These are phyloP conservation scores for Penicillium palitans DNA, from an alignment of 2,329 filamentous ascomycete genomes.

Conservation along the genomic window DNA sequence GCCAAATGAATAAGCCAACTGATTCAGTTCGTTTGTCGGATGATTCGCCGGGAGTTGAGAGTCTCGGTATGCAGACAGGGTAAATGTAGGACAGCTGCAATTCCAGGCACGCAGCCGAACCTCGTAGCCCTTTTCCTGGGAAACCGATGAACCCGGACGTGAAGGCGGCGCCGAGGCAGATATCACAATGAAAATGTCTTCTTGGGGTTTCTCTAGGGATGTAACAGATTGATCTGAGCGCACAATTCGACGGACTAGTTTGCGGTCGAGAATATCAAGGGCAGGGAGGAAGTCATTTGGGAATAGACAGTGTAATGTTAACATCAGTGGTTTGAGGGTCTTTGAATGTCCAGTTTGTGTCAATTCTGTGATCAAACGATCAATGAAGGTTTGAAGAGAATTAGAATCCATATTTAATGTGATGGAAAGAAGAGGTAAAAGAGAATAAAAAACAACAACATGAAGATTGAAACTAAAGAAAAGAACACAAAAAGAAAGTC, in stretches of 20 bases:
- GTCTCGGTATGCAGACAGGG: slow-evolving; percentile 66
- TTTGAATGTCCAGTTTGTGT: slow-evolving; percentile 23
- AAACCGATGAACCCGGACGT: slow-evolving; percentile 17
- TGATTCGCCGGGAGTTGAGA: slow-evolving; percentile 20
- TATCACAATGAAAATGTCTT: slow-evolving; percentile 62
- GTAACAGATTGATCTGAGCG: slow-evolving; percentile 1
- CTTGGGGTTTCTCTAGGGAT: not conserved
- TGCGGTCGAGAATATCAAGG: slow-evolving; percentile 80
- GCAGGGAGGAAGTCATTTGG: slow-evolving; percentile 79
- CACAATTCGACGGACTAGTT: slow-evolving; percentile 62
- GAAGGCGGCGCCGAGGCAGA: slow-evolving; percentile 52
- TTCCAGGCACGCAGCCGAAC: slow-evolving; percentile 78
- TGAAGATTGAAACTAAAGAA: not conserved
- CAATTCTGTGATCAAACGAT: slow-evolving; percentile 27
- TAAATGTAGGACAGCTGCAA: slow-evolving; percentile 85
- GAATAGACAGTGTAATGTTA: slow-evolving; percentile 82
- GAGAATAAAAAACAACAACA: too few relatives aligned
- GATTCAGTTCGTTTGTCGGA: slow-evolving; percentile 4
- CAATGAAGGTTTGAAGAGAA: slow-evolving; percentile 21
- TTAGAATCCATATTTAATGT: slow-evolving; percentile 13
- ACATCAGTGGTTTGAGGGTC: slow-evolving; percentile 57
- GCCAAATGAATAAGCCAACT: slow-evolving; percentile 37
- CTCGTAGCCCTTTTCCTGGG: slow-evolving; percentile 57
- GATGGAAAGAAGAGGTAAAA: not conserved
- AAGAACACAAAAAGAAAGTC: not conserved